Evolutionary conservation across 2,329 filamentous ascomycete genomes (phyloP), one percentile per base, ranked within the genome.

Genomic region (Blumeriella jaapii): DNA sequence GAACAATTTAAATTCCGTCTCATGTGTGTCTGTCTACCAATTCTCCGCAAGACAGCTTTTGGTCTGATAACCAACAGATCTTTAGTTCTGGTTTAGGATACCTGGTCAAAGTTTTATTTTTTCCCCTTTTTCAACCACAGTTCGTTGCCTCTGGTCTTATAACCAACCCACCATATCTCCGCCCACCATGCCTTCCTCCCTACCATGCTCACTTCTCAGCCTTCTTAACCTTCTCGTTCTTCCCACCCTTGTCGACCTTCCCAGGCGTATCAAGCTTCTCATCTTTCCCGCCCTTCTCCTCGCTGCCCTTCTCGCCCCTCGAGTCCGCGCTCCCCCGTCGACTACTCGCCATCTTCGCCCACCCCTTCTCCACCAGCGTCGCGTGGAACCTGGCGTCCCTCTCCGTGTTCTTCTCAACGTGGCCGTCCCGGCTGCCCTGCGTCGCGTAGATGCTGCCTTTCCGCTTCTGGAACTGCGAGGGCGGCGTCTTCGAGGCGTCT

Each of bases 401-500:
- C 11, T 46, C 43, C 35, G 69, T 68, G 53, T 74, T 74, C 39
- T 62, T 64, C 49, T 73, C 69, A 33, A 79, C 61, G 52, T 78
- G 73, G 12, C 74, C 74, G 55, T 81, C 77, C 39, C 75, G 68
- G 15, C 71, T 77, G 49, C 62, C 62, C 2, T 72, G 75, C 6
- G 77, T 81, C 29, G 74, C 71, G 54, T 74, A 78, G 57, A 80
- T 77, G 52, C 71, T 78, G 36, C 76, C 76, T 58, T 77, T 74
- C 51, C 72, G 70, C 59, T 78, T 78, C 57, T 81, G 76, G 60
- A 82, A 80, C 29, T 72, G 71, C 43, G 69, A 75, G 7, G 76
- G 76, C 2, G 72, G 72, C 0, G 78, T 74, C 57, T 80, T 80
- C 47, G 70, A 67, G 3, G 76, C 76, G 56, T 81, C 75, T 74